phyloP scores from a whole-genome alignment of 306 rosid species.

The Pyrus communis region DNA sequence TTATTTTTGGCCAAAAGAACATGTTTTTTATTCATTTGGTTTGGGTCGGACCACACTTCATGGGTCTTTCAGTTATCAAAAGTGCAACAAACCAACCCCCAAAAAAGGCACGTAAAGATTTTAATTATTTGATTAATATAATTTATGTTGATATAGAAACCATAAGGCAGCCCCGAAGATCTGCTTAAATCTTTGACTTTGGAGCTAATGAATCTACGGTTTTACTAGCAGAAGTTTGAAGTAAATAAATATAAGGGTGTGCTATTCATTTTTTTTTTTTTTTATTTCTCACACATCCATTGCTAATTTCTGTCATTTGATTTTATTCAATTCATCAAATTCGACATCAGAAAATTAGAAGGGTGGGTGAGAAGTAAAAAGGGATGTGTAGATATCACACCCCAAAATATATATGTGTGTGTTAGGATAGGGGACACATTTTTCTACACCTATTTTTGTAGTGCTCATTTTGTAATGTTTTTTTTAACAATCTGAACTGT shows the following conservation, averaged over 20 bases:
- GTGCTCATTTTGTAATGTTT: too few relatives aligned
- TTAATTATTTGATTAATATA: neutral
- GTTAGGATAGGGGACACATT: too few relatives aligned
- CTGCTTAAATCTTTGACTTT: slow-evolving; percentile 1
- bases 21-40: neutral
- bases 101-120: neutral
- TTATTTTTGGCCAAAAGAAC: neutral
- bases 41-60: too few relatives aligned
- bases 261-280: rapidly evolving
- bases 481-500: too few relatives aligned
- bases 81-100: neutral
- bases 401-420: too few relatives aligned
- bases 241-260: too few relatives aligned
- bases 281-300: rapidly evolving
- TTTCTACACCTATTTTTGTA: too few relatives aligned
- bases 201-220: neutral
- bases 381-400: rapidly evolving
- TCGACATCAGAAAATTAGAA: too few relatives aligned
- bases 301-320: too few relatives aligned
- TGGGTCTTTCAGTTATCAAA: neutral
- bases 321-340: rapidly evolving
- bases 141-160: neutral
- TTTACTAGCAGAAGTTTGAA: neutral
- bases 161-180: neutral
- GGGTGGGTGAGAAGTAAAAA: too few relatives aligned